Percentiles rank a stretch among this genome's conserved stretches.
Conservation (phyloP, 345 rosid species). For the Gossypium thurberi region DNA sequence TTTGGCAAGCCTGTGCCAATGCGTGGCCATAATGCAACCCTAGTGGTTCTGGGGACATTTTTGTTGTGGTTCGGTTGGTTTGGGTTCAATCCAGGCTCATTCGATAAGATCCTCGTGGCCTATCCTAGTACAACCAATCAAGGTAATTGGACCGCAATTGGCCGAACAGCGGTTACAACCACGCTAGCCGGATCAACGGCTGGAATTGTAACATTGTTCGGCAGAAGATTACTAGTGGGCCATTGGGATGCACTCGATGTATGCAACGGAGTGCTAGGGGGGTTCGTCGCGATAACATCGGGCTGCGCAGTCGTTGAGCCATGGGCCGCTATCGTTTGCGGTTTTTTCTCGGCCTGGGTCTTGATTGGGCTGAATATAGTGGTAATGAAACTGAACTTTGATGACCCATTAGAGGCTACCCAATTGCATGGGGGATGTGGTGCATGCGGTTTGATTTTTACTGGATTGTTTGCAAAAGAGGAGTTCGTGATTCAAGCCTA, state of each 20-base stretch:
- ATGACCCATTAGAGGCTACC: slow-evolving; percentile 57
- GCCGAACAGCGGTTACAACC: slow-evolving; percentile 48
- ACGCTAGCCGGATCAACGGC: slow-evolving; percentile 51
- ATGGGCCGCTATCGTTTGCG: slow-evolving; percentile 65
- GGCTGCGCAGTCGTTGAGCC: slow-evolving; percentile 68
- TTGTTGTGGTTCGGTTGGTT: slow-evolving; percentile 63
- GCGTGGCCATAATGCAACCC: slow-evolving; percentile 60
- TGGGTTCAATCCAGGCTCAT: slow-evolving; percentile 60
- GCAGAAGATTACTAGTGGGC: slow-evolving; percentile 41
- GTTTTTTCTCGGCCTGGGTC: slow-evolving; percentile 45
- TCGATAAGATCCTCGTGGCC: slow-evolving; percentile 40
- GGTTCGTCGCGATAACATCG: slow-evolving; percentile 55
- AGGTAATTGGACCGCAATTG: slow-evolving; percentile 52
- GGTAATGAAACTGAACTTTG: slow-evolving; percentile 34
- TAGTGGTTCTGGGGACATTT: slow-evolving; percentile 54
- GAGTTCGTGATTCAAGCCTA: slow-evolving; percentile 52
- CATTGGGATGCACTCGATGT: slow-evolving; percentile 59
- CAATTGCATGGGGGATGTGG: slow-evolving; percentile 68
- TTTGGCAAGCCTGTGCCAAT: slow-evolving; percentile 43
- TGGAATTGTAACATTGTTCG: slow-evolving; percentile 40
- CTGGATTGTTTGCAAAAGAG: slow-evolving; percentile 47
- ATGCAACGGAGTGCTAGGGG: slow-evolving; percentile 55
- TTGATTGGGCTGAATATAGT: slow-evolving; percentile 44
- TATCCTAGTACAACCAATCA: slow-evolving; percentile 42
- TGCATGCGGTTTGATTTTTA: slow-evolving; percentile 53